Conservation (phyloP, 805 yeast genomes). For the Saccharomyces paradoxus region DNA sequence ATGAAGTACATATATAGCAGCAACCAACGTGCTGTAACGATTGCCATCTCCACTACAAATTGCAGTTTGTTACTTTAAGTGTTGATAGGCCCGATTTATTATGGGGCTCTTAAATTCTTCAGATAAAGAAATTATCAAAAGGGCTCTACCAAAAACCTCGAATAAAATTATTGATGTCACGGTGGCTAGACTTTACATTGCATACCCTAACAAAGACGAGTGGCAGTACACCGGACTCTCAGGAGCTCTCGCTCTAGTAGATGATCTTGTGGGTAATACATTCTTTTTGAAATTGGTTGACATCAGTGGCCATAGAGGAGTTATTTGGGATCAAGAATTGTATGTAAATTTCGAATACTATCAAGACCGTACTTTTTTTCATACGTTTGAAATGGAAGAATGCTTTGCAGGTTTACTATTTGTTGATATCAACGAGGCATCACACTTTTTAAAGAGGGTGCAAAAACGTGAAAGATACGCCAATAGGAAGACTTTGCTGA, state of each 20-base stretch:
- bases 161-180: conserved; percentile 87
- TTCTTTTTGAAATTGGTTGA: conserved; percentile 87
- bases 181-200: conserved; percentile 80
- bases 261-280: conserved; percentile 90
- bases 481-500: conserved; percentile 74
- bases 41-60: neutral
- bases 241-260: conserved; percentile 83
- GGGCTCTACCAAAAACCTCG: conserved; percentile 80
- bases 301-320: conserved; percentile 72
- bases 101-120: conserved; percentile 39
- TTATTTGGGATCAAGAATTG: conserved; percentile 94
- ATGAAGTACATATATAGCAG: neutral
- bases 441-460: conserved; percentile 75
- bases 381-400: conserved; percentile 87
- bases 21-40: neutral
- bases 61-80: neutral
- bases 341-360: conserved; percentile 81
- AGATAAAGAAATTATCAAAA: conserved; percentile 84
- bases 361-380: conserved; percentile 93
- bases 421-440: conserved; percentile 82
- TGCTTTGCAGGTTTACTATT: conserved; percentile 81
- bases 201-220: conserved; percentile 70
- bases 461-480: conserved; percentile 71
- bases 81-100: neutral
- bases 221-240: conserved; percentile 86